A percentile compares a stretch with the other conserved stretches of the same genome.
phyloP scores from a whole-genome alignment of 306 rosid genomes.

The Castanea mollissima region DNA sequence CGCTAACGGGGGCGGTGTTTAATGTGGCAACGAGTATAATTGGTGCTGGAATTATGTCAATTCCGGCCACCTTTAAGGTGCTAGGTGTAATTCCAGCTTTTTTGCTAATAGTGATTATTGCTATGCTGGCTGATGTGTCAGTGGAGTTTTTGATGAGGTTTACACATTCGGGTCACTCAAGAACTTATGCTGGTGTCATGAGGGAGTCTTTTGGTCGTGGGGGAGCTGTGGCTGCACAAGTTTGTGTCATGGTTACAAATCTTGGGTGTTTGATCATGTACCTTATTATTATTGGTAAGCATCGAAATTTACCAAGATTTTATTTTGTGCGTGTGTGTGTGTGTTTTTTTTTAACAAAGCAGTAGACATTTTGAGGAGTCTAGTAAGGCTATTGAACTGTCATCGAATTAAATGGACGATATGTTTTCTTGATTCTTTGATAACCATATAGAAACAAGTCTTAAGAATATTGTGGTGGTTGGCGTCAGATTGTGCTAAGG shows the following conservation, averaged over 20 bases:
- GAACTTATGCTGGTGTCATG: slow-evolving; percentile 87
- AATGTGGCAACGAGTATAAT: slow-evolving; percentile 78
- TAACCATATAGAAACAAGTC: neutral
- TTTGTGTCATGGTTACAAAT: slow-evolving; percentile 68
- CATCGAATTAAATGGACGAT: too few relatives aligned
- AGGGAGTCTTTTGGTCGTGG: slow-evolving; percentile 65
- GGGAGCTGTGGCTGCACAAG: slow-evolving; percentile 61
- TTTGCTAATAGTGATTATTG: slow-evolving; percentile 52
- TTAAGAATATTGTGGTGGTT: neutral
- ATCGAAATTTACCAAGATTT: neutral
- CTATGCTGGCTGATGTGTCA: slow-evolving; percentile 58
- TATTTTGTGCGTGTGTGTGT: neutral
- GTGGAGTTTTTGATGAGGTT: slow-evolving; percentile 81
- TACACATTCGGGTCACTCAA: slow-evolving; percentile 63
- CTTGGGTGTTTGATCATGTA: slow-evolving; percentile 74
- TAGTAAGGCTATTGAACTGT: too few relatives aligned
- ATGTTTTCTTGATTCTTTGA: neutral
- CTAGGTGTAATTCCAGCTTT: slow-evolving; percentile 74
- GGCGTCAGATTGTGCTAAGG: neutral
- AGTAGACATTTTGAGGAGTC: too few relatives aligned
- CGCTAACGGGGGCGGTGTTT: slow-evolving; percentile 74
- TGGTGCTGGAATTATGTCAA: slow-evolving; percentile 95
- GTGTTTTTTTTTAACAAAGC: too few relatives aligned
- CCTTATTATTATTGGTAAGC: slow-evolving; percentile 74
- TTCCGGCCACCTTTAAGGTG: slow-evolving; percentile 80